Base-by-base conservation (phyloP, 208 protist genomes). In the Naegleria fowleri region DNA sequence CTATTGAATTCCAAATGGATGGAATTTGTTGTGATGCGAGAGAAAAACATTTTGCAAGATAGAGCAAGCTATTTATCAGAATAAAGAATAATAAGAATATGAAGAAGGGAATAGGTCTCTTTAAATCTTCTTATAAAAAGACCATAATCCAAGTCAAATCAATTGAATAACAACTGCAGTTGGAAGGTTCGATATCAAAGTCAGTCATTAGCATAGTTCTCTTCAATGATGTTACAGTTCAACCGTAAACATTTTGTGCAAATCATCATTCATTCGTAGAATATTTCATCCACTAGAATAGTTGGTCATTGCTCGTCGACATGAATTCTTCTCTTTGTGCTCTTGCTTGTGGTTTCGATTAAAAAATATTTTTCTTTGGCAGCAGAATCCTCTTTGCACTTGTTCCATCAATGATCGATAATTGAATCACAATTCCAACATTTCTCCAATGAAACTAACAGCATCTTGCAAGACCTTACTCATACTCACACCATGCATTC, bases 261-360 rank as follows among this genome's bases (percentile, higher is more conserved):
- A 67, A 67, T 67, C 55, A 67, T 67, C 55, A 67, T 67, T 67
- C n/a, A n/a, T n/a, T n/a, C n/a, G n/a, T n/a, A n/a, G n/a, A n/a
- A n/a, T n/a, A n/a, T n/a, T n/a, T n/a, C n/a, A n/a, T n/a, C n/a
- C n/a, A n/a, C n/a, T n/a, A n/a, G n/a, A n/a, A n/a, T n/a, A n/a
- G n/a, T n/a, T n/a, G n/a, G n/a, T n/a, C n/a, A n/a, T n/a, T n/a
- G n/a, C n/a, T n/a, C n/a, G n/a, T n/a, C n/a, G n/a, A n/a, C n/a
- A n/a, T n/a, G 43, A 48, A 48, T 48, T 48, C n/a, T n/a, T 48
- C 43, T 48, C 43, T 48, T 48, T 48, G 43, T n/a, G n/a, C n/a
- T n/a, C n/a, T n/a, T n/a, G n/a, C 5, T 48, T 48, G 43, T 48
- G 43, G 43, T 48, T n/a, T n/a, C n/a, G n/a, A n/a, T n/a, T n/a